phyloP scores from a whole-genome alignment of 345 rosid genomes.

The Syzygium aromaticum region DNA sequence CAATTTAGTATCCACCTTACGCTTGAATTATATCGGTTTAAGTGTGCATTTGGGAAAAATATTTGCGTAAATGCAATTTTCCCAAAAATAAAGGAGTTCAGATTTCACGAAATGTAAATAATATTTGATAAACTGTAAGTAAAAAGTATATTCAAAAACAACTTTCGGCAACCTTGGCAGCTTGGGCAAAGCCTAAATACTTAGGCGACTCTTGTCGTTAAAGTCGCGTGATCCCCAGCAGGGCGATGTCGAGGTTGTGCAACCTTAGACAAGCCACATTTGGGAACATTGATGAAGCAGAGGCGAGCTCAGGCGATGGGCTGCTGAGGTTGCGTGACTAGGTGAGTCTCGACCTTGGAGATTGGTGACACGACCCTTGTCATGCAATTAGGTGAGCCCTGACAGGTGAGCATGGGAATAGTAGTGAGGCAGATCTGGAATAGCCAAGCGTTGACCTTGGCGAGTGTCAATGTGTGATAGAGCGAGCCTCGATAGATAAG shows the following conservation, averaged over 20 bases:
- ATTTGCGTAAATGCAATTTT: neutral
- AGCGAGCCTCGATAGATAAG: neutral
- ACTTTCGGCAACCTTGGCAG: neutral
- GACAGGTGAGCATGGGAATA: neutral
- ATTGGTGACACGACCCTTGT: neutral
- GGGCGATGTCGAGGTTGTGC: neutral
- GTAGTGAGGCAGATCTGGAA: neutral
- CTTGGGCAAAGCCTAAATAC: neutral
- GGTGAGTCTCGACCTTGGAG: neutral
- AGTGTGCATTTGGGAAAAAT: neutral
- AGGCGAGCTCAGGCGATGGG: neutral
- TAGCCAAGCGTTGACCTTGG: neutral
- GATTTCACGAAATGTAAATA: neutral
- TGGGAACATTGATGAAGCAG: neutral
- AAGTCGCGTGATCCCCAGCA: neutral
- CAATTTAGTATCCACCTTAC: neutral
- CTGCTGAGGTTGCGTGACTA: neutral
- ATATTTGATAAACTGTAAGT: neutral
- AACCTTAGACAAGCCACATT: neutral
- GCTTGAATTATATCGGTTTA: neutral
- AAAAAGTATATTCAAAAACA: neutral
- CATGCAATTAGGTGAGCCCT: neutral
- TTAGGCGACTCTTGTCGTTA: neutral
- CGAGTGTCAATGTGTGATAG: neutral
- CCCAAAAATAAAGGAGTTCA: neutral